Evolutionary conservation across 2,329 filamentous ascomycete species (phyloP), one percentile per base, ranked within the genome.

Genomic region (Xylariaceae sp.): DNA sequence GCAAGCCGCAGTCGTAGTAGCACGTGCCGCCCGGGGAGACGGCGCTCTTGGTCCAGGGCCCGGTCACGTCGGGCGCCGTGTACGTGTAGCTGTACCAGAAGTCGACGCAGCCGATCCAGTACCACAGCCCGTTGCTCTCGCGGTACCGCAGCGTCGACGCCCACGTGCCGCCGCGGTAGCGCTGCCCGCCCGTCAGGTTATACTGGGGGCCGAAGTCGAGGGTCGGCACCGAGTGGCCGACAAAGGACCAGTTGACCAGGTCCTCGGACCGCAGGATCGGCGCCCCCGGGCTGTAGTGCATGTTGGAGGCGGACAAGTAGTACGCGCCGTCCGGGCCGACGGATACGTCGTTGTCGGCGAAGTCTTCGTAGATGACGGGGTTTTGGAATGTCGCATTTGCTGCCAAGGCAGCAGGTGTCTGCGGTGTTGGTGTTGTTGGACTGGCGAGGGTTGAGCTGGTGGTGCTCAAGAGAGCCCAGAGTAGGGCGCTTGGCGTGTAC

Each of bases 1-100:
- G 53, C 1, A 80, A 53, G 0, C 76, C 74, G n/a, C 62, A 66
- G 52, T 80, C 76, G 49, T 80, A 79, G 52, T 74, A 77, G 55
- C 74, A 79, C 2, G 52, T 62, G 6, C 39, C 39, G 16, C 31
- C 37, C 0, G 53, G 56, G 37, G 11, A 35, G 12, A 56, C 54
- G n/a, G 56, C 59, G 28, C 48, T 44, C 29, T 64, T 57, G n/a
- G 41, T 61, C 70, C 70, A 75, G 0, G 67, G 66, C 0, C 67
- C 69, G 1, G 58, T 56, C 4, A 60, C 60, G 3, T 54, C 54
- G 2, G 54, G 30, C 2, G 74, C 64, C 0, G 73, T 75, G 48
- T 69, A 80, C 23, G 79, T 58, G 50, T 73, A 76, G 0, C 73
- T 75, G 7, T 64, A 62, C 27, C 62, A 59, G 36, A 63, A 68